Conservation (phyloP, 441 rosid genomes). For the Gossypium davidsonii region DNA sequence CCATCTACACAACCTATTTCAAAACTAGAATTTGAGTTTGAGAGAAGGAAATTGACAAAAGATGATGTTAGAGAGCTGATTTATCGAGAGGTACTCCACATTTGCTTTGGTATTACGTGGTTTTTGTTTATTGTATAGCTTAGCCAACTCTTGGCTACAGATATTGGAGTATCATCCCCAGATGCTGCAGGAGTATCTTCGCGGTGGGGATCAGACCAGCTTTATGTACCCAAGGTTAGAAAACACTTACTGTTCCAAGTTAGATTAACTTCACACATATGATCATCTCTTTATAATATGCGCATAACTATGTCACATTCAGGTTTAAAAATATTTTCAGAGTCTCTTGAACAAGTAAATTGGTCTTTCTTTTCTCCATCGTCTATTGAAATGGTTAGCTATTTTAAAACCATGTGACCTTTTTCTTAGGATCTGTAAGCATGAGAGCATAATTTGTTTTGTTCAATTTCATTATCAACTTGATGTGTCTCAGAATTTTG, state of each 20-base stretch:
- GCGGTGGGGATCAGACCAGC: constrained; percentile 96
- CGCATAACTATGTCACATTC: not conserved
- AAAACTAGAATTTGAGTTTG: constrained; percentile 95
- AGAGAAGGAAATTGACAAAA: constrained; percentile 81
- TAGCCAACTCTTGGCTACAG: constrained; percentile 32
- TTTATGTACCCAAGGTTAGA: constrained; percentile 96
- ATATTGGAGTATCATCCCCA: constrained; percentile 98
- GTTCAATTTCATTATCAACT: not conserved
- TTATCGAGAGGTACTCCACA: constrained; percentile 72
- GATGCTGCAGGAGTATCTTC: constrained; percentile 91
- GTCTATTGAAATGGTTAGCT: not conserved
- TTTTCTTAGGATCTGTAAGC: not conserved
- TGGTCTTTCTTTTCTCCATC: not conserved
- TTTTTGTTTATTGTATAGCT: constrained; percentile 13
- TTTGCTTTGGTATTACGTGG: constrained; percentile 10
- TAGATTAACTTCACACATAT: not conserved
- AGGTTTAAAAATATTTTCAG: not conserved
- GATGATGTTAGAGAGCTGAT: constrained; percentile 97
- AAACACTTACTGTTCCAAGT: not conserved
- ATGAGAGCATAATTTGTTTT: not conserved
- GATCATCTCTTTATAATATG: not conserved
- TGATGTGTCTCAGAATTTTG: not conserved
- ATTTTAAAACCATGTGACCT: not conserved
- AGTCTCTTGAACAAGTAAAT: not conserved
- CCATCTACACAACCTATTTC: constrained; percentile 88